These are phyloP conservation scores for Emericellopsis terricola DNA, from an alignment of 495 filamentous ascomycete species.

Conservation along the genomic window DNA sequence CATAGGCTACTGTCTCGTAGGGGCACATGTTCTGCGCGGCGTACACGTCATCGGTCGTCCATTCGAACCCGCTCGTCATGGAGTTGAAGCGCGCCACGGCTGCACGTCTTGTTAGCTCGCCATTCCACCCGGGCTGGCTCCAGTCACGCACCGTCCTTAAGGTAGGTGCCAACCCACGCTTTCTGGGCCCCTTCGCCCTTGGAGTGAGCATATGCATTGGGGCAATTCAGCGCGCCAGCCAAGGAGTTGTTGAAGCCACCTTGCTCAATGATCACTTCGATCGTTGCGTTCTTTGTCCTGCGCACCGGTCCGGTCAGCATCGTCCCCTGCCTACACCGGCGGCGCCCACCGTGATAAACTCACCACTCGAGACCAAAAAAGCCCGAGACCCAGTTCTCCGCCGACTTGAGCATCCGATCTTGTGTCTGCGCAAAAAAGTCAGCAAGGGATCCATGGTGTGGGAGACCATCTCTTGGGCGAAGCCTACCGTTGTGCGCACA, in stretches of 20 bases:
- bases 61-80: slow-evolving; percentile 29
- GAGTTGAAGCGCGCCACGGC: slow-evolving; percentile 28
- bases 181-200: slow-evolving; percentile 29
- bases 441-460: too few relatives aligned
- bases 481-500: slow-evolving; percentile 39
- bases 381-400: slow-evolving; percentile 52
- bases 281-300: slow-evolving; percentile 31
- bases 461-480: too few relatives aligned
- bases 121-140: too few relatives aligned
- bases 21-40: slow-evolving; percentile 53
- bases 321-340: too few relatives aligned
- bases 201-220: slow-evolving; percentile 37
- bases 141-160: slow-evolving; percentile 16
- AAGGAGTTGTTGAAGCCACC: slow-evolving; percentile 55
- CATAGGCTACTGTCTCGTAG: slow-evolving; percentile 54
- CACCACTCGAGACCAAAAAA: slow-evolving; percentile 46
- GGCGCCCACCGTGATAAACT: too few relatives aligned
- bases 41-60: slow-evolving; percentile 32
- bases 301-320: slow-evolving; percentile 1
- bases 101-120: not conserved
- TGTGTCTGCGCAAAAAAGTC: slow-evolving; percentile 22
- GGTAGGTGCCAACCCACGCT: slow-evolving; percentile 38
- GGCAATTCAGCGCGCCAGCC: slow-evolving; percentile 23
- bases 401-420: slow-evolving; percentile 56
- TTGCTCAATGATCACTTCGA: slow-evolving; percentile 48